Base-by-base conservation (phyloP, 305 asterid species). In the Withania somnifera region DNA sequence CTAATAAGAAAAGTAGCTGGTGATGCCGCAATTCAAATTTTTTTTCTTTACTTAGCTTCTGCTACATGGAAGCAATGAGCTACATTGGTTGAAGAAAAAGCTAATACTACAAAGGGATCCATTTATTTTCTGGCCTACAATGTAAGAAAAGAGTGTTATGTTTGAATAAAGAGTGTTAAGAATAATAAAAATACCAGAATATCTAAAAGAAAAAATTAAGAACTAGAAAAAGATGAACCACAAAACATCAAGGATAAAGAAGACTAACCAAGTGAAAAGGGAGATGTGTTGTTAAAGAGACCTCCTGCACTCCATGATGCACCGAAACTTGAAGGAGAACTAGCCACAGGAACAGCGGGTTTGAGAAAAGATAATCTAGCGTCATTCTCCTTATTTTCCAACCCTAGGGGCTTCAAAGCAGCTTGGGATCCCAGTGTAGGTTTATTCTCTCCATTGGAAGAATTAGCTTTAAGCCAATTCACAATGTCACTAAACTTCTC, bases 401-500 rank as follows among this genome's bases (percentile, higher is more conserved):
- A 77, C 58, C 87, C 53, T 6, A 86, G 69, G 86, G 84, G 90
- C 66, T 84, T 87, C 83, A 82, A 90, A 79, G 84, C 85, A 75
- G 87, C 88, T 81, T 84, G 88, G 73, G 87, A 84, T 36, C 83
- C 93, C 77, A 63, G 77, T 79, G 82, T 84, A 14, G 86, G 66
- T 20, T 42, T 61, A 83, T 87, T 89, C 78, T 85, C 94, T 77
- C 86, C 94, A 82, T 90, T 91, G 69, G 86, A 85, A 64, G 89
- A 84, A 85, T 94, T 93, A 82, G 86, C 88, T 88, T 90, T 93
- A 73, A 96, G 89, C 99, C 99, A 96, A 85, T 86, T 88, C 82
- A 96, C 98, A 69, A 96, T 86, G 80, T 96, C 99, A 87, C 89
- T 87, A 88, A 93, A 96, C 84, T 94, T 94, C 69, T 90, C 99